A percentile compares a stretch with the other conserved stretches of the same genome.
phyloP scores from a whole-genome alignment of 805 yeast species.

The Candida pseudofarinosa region DNA sequence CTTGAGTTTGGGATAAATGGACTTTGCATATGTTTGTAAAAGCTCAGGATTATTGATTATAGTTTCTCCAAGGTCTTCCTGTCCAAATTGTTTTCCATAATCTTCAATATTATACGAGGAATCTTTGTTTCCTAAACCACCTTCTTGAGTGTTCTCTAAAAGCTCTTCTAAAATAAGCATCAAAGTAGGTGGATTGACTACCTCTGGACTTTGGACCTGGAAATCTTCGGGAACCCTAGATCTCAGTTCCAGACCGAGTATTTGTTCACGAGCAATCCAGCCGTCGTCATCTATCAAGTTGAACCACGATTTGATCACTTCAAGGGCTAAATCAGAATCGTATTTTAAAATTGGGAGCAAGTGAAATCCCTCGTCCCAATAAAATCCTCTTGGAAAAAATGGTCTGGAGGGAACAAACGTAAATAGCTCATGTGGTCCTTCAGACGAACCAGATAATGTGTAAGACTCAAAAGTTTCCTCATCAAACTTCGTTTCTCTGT shows the following conservation, averaged over 20 bases:
- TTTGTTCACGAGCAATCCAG: constrained; percentile 96
- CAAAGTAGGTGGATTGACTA: constrained; percentile 94
- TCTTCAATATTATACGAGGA: constrained; percentile 22
- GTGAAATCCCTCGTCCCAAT: constrained; percentile 99
- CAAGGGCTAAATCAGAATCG: constrained; percentile 78
- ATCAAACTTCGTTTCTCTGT: constrained; percentile 61
- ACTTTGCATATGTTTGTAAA: constrained; percentile 51
- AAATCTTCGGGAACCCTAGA: constrained; percentile 82
- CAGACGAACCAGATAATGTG: constrained; percentile 51
- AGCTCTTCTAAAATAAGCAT: constrained; percentile 66
- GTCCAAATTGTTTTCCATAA: constrained; percentile 13
- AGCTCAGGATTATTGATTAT: constrained; percentile 58
- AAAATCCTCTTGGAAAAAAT: constrained; percentile 93
- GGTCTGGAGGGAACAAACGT: constrained; percentile 89
- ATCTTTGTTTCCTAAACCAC: constrained; percentile 20
- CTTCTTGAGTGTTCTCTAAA: constrained; percentile 28
- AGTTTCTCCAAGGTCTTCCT: constrained; percentile 42
- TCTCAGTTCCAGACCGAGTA: constrained; percentile 87
- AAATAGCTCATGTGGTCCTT: constrained; percentile 76
- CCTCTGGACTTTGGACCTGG: constrained; percentile 78
- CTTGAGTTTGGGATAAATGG: constrained; percentile 72
- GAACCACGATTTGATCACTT: constrained; percentile 86
- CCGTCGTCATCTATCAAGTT: constrained; percentile 81
- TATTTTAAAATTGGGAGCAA: constrained; percentile 75
- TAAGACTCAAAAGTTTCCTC: constrained; percentile 64